These are phyloP conservation scores for Tolypocladium amazonense DNA, from an alignment of 2,329 filamentous ascomycete species.

Conservation along the genomic window DNA sequence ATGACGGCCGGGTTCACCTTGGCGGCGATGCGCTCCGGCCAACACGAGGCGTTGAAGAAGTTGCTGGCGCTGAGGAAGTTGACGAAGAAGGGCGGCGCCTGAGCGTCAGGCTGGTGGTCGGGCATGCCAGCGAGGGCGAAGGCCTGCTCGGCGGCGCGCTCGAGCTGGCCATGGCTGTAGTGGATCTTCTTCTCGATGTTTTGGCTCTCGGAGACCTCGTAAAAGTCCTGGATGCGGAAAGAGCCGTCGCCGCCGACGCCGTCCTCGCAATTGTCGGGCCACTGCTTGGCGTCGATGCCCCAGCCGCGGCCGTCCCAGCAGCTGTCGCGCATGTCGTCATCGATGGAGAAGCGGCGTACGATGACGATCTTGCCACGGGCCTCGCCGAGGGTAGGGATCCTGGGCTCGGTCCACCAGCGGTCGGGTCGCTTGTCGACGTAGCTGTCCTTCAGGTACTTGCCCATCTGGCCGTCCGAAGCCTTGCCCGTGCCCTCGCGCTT, in stretches of 20 bases:
- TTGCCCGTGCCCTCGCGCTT: slow-evolving; percentile 85
- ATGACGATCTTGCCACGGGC: slow-evolving; percentile 76
- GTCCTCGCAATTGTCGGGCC: slow-evolving; percentile 84
- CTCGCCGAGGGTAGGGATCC: slow-evolving; percentile 68
- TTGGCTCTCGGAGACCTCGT: slow-evolving; percentile 66
- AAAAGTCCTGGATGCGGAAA: slow-evolving; percentile 88
- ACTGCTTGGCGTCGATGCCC: slow-evolving; percentile 53
- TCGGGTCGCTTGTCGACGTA: slow-evolving; percentile 49
- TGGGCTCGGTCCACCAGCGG: slow-evolving; percentile 70
- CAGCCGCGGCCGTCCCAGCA: slow-evolving; percentile 41
- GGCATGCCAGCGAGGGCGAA: slow-evolving; percentile 31
- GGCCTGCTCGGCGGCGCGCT: slow-evolving; percentile 50
- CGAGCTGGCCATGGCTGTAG: slow-evolving; percentile 64
- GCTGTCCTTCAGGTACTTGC: slow-evolving; percentile 59
- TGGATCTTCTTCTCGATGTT: slow-evolving; percentile 75
- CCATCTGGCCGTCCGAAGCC: slow-evolving; percentile 69
- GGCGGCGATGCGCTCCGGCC: slow-evolving; percentile 85
- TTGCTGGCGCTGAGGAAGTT: slow-evolving; percentile 90
- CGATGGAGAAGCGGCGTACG: slow-evolving; percentile 66
- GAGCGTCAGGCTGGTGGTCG: slow-evolving; percentile 15
- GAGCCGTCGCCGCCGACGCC: slow-evolving; percentile 58
- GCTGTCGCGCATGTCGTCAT: slow-evolving; percentile 36
- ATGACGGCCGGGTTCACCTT: slow-evolving; percentile 72
- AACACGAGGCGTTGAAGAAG: slow-evolving; percentile 86
- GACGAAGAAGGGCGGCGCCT: slow-evolving; percentile 59